These are phyloP conservation scores for Raphanus sativus DNA, from an alignment of 345 rosid species.

Conservation along the genomic window DNA sequence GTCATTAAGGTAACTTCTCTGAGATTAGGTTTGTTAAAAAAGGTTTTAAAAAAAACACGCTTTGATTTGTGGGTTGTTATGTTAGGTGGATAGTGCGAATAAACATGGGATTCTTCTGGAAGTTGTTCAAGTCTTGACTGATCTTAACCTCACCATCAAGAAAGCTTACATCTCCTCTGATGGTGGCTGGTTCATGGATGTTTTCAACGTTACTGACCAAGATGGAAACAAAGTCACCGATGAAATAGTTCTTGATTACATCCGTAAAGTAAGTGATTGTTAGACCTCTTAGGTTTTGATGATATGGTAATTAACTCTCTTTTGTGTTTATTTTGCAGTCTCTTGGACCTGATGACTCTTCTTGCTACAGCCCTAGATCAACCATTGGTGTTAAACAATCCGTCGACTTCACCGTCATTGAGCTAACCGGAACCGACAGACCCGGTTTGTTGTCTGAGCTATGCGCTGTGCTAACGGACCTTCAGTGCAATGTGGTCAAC, in stretches of 20 bases:
- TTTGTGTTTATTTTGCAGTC: conserved; percentile 43
- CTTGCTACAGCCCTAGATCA: conserved; percentile 62
- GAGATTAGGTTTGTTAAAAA: no score
- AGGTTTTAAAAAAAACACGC: not conserved
- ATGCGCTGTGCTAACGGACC: conserved; percentile 75
- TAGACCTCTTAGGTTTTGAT: no score
- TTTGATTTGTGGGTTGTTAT: conserved; percentile 9
- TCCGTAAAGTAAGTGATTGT: conserved; percentile 53
- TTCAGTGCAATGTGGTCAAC: conserved; percentile 70
- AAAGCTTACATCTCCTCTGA: conserved; percentile 96
- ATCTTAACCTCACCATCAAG: conserved; percentile 75
- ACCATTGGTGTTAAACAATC: conserved; percentile 63
- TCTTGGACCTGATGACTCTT: conserved; percentile 62
- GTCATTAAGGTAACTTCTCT: conserved; percentile 53
- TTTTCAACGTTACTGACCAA: conserved; percentile 85
- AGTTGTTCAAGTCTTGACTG: conserved; percentile 89
- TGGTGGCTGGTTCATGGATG: conserved; percentile 99
- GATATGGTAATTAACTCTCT: not conserved
- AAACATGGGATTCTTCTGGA: conserved; percentile 87
- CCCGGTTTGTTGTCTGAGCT: conserved; percentile 89
- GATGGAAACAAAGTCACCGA: conserved; percentile 79
- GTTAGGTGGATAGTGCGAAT: conserved; percentile 86
- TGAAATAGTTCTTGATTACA: conserved; percentile 67
- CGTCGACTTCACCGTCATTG: conserved; percentile 67
- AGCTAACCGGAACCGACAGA: conserved; percentile 83